phyloP scores from a whole-genome alignment of 2,329 filamentous ascomycete species.

The Epichloe scottii region DNA sequence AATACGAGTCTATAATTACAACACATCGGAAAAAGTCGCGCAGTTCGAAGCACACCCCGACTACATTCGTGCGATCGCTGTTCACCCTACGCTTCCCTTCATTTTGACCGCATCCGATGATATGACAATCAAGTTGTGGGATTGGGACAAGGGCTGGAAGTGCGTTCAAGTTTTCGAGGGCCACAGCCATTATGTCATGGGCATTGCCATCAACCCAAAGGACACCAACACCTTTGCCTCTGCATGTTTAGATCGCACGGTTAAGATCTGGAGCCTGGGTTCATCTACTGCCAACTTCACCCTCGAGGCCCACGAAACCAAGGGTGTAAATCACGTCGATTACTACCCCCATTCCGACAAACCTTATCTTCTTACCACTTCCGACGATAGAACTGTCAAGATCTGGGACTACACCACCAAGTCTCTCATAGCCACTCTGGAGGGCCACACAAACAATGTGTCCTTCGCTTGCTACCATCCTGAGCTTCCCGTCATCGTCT shows the following conservation, averaged over 20 bases:
- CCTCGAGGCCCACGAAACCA: conserved; percentile 90
- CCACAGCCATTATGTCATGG: conserved; percentile 95
- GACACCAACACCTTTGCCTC: conserved; percentile 87
- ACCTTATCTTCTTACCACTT: conserved; percentile 87
- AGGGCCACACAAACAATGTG: conserved; percentile 95
- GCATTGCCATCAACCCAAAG: conserved; percentile 92
- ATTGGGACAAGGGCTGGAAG: conserved; percentile 98
- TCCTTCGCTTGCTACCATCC: conserved; percentile 98
- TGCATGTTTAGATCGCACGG: conserved; percentile 88
- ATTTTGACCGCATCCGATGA: conserved; percentile 94
- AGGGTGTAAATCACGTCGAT: conserved; percentile 96
- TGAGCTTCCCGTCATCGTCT: conserved; percentile 92
- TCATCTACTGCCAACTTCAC: conserved; percentile 94
- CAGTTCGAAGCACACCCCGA: conserved; percentile 96
- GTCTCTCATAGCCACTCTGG: conserved; percentile 87
- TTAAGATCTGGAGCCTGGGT: conserved; percentile 96
- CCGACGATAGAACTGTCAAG: conserved; percentile 92
- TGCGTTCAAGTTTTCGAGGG: conserved; percentile 95
- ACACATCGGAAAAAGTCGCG: conserved; percentile 96
- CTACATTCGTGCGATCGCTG: conserved; percentile 92
- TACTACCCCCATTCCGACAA: conserved; percentile 67
- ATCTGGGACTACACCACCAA: conserved; percentile 99
- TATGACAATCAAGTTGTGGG: conserved; percentile 97
- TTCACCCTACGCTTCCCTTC: conserved; percentile 91
- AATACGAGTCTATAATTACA: conserved; percentile 92